Conservation (phyloP, 1,284 basidiomycete species). For the Irpex rosettiformis region DNA sequence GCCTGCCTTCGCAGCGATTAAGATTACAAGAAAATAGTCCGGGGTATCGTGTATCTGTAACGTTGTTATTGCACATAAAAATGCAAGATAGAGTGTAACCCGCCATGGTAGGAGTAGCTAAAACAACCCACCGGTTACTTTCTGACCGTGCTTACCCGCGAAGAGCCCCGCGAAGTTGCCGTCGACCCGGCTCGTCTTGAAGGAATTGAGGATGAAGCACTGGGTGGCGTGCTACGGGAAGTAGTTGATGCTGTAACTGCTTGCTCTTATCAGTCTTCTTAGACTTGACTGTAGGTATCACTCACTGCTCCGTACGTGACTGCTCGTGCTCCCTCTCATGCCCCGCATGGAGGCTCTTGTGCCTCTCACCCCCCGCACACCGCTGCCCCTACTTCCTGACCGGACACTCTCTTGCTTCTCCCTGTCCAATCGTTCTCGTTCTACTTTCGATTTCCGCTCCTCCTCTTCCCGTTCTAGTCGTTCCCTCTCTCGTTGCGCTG, state of each 20-base stretch:
- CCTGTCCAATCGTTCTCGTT: conserved; percentile 35
- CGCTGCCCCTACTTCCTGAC: conserved; percentile 25
- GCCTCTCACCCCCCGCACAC: conserved; percentile 35
- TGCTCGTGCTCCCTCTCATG: conserved; percentile 9
- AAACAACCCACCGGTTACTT: neutral
- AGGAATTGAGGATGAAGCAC: conserved; percentile 8
- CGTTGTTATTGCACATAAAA: no score
- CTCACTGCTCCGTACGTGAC: conserved; percentile 14
- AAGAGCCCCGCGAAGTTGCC: conserved; percentile 7
- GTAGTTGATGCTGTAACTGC: conserved; percentile 8
- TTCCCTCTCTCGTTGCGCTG: conserved; percentile 48
- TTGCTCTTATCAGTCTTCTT: neutral
- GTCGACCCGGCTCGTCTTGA: conserved; percentile 12
- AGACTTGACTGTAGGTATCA: neutral
- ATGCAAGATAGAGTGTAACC: no score
- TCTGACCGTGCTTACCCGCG: neutral
- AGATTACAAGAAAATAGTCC: no score
- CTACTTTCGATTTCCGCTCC: conserved; percentile 45
- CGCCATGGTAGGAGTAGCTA: no score
- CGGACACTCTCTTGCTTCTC: conserved; percentile 22
- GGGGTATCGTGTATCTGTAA: no score
- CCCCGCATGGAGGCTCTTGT: conserved; percentile 37
- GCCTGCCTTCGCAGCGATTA: no score
- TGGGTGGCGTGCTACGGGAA: conserved; percentile 7
- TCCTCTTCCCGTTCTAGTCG: conserved; percentile 46